Conservation (phyloP, 1,284 basidiomycete genomes). For the Irpex sp. region DNA sequence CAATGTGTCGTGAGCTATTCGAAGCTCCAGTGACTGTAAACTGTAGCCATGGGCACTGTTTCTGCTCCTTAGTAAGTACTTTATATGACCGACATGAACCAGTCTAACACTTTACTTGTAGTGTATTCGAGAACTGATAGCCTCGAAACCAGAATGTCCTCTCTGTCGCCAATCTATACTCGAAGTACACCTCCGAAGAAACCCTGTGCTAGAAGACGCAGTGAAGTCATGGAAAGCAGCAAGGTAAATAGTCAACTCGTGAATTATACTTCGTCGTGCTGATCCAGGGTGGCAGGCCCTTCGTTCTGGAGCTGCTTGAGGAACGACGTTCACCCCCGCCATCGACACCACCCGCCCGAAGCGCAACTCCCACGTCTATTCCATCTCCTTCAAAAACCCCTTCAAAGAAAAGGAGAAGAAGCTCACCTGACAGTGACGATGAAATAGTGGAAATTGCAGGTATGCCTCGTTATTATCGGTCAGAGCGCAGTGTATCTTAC, state of each 20-base stretch:
- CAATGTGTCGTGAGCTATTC: constrained; percentile 68
- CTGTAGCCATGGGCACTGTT: constrained; percentile 62
- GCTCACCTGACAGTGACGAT: constrained; percentile 5
- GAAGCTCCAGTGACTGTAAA: constrained; percentile 64
- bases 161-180: constrained; percentile 52
- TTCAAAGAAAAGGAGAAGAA: constrained; percentile 14
- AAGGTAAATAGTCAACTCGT: constrained; percentile 40
- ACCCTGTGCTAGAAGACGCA: constrained; percentile 55
- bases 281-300: constrained; percentile 29
- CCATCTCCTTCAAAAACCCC: constrained; percentile 23
- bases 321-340: constrained; percentile 20
- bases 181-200: constrained; percentile 58
- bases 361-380: constrained; percentile 19
- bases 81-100: neutral
- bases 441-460: constrained; percentile 12
- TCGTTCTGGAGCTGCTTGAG: constrained; percentile 36
- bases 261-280: neutral
- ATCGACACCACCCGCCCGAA: constrained; percentile 15
- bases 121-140: constrained; percentile 63
- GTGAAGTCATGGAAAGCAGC: constrained; percentile 60
- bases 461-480: too few relatives aligned
- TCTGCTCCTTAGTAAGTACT: constrained; percentile 66
- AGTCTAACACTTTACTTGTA: constrained; percentile 24
- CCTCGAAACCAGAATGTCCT: constrained; percentile 60
- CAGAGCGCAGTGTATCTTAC: too few relatives aligned